Evolutionary conservation across 768 basidiomycete genomes (phyloP), one percentile per base, ranked within the genome.

Genomic region (Mycena amicta): DNA sequence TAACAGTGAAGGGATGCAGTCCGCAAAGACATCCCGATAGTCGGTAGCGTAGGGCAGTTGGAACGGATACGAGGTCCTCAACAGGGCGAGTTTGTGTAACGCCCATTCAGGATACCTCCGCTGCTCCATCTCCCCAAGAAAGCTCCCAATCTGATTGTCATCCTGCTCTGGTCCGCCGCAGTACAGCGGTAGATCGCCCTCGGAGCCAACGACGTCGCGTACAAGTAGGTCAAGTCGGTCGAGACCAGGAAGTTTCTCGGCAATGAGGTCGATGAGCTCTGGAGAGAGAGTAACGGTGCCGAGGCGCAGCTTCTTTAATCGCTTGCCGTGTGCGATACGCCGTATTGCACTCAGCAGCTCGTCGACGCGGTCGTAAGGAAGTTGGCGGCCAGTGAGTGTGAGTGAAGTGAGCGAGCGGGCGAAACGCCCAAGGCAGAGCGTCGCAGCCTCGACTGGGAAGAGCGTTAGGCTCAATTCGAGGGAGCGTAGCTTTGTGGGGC

Each of bases 281-380:
- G 80, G 80, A 6, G 75, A 77, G 5, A 82, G 67, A 12, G 70
- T 71, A 8, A 80, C 70, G 1, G 76, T 70, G 11, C 79, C 77
- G 15, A 82, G 60, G 2, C 78, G 71, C 6, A 80, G 69, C 6
- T 63, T 72, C 6, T 67, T 63, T 28, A 80, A 66, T 6, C 66
- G 55, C 30, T 64, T 58, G 51, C 33, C 65, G 59, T 18, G 33
- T 8, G 18, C 25, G 51, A 56, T 28, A 43, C 61, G 12, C 55
- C 61, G 51, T 72, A 67, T 5, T 11, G 71, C 57, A 26, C 43
- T 57, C 6, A 79, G 47, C 16, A 74, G 62, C 26, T 69, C 66
- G 40, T 70, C 70, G 15, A 80, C 69, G 37, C 78, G 73, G n/a
- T 71, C 67, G 40, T 71, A 73, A 2, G 70, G 64, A 47, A 76